phyloP scores from a whole-genome alignment of 2,329 filamentous ascomycete species.

The Herpotrichia juniperi region DNA sequence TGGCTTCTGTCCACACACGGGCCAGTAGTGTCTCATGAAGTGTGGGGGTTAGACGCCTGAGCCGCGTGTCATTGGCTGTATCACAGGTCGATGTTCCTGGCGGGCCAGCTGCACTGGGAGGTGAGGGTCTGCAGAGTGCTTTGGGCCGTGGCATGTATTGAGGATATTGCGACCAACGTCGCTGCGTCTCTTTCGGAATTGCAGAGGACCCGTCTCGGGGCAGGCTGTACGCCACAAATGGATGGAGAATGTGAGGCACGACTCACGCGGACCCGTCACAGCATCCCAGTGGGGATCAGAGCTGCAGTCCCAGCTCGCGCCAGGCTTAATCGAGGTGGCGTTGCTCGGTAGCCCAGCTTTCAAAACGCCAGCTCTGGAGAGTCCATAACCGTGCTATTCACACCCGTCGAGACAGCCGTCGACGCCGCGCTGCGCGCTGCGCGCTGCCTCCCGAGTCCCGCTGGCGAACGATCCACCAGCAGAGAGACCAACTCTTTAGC shows the following conservation, averaged over 20 bases:
- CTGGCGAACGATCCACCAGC: background rate
- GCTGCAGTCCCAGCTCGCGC: background rate
- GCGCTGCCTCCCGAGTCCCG: conserved; percentile 1
- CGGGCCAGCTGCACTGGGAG: background rate
- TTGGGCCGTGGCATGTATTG: background rate
- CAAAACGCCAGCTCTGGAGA: background rate
- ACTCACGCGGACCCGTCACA: conserved; percentile 2
- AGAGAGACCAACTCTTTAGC: background rate
- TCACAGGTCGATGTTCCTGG: conserved; percentile 5
- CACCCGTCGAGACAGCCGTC: background rate
- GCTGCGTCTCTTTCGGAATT: no score
- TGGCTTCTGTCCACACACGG: conserved; percentile 1
- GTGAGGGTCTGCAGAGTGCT: background rate
- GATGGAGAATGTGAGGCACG: background rate
- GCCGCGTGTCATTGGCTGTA: conserved; percentile 31
- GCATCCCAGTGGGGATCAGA: conserved; percentile 7
- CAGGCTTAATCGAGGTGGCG: background rate
- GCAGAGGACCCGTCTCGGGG: background rate
- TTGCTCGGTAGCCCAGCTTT: background rate
- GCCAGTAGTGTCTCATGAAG: conserved; percentile 3
- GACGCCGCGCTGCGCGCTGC: no score
- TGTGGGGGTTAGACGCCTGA: conserved; percentile 28
- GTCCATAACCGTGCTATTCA: background rate
- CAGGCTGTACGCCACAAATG: background rate
- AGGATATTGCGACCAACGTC: background rate